Conservation (phyloP, 1,139 yeast species). For the Pichia sp. region DNA sequence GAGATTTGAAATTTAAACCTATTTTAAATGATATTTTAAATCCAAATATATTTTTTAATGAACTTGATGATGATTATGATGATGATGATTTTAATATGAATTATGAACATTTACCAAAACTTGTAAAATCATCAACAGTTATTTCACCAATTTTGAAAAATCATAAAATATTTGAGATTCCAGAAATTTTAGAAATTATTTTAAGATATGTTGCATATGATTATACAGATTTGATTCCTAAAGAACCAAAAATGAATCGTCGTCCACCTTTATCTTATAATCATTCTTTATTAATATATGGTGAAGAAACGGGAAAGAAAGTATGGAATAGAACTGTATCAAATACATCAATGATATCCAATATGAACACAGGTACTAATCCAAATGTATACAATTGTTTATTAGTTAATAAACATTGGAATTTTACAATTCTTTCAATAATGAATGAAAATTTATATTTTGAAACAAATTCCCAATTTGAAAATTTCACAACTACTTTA, state of each 20-base stretch:
- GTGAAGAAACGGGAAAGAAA: conserved; percentile 45
- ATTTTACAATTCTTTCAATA: conserved; percentile 48
- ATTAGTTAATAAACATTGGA: conserved; percentile 63
- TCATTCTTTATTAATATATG: conserved; percentile 55
- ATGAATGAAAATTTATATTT: conserved; percentile 54
- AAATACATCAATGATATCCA: conserved; percentile 10
- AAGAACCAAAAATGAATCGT: conserved; percentile 52
- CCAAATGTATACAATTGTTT: conserved; percentile 51
- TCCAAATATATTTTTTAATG: not conserved
- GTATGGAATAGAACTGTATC: conserved; percentile 39
- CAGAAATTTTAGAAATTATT: conserved; percentile 67
- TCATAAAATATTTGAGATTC: conserved; percentile 54
- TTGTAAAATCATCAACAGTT: not conserved
- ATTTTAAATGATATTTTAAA: not conserved
- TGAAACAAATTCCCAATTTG: conserved; percentile 40
- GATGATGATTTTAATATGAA: not conserved
- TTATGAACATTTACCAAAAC: not conserved
- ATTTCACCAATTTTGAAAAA: not conserved
- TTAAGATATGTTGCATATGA: conserved; percentile 51
- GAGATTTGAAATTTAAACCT: conserved; percentile 5
- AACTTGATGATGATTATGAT: not conserved
- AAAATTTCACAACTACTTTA: conserved; percentile 12
- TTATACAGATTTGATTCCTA: conserved; percentile 44
- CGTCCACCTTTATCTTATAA: conserved; percentile 60
- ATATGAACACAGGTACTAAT: conserved; percentile 1